Conservation (phyloP, 1,139 yeast genomes). For the Saccharomyces hybrid region DNA sequence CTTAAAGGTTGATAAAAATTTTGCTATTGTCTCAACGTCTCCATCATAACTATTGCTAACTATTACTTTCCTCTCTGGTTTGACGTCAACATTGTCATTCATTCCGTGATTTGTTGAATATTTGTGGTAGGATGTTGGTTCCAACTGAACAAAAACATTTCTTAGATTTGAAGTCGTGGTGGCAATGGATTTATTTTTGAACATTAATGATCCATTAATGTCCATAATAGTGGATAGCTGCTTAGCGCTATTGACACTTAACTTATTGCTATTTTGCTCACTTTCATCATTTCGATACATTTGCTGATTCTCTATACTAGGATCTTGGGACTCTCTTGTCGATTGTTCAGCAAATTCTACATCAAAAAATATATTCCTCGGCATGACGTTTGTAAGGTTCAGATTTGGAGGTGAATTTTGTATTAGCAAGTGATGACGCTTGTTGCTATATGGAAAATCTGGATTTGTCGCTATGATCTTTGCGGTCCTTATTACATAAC, state of each 20-base stretch:
- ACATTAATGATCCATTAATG: slow-evolving; percentile 31
- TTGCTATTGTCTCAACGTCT: slow-evolving; percentile 52
- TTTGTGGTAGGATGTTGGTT: slow-evolving; percentile 21
- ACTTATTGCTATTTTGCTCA: not conserved
- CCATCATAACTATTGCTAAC: slow-evolving; percentile 57
- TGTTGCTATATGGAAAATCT: slow-evolving; percentile 13
- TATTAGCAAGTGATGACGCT: not conserved
- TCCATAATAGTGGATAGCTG: slow-evolving; percentile 15
- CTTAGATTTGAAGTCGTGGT: slow-evolving; percentile 52
- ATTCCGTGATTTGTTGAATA: slow-evolving; percentile 4
- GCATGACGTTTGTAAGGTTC: slow-evolving; percentile 37
- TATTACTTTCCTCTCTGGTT: slow-evolving; percentile 13
- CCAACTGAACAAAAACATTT: slow-evolving; percentile 57
- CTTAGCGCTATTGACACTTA: not conserved
- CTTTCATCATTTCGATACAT: slow-evolving; percentile 2
- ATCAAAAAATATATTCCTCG: slow-evolving; percentile 64
- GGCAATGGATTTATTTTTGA: slow-evolving; percentile 38
- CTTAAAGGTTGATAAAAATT: slow-evolving; percentile 46
- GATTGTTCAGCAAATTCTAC: slow-evolving; percentile 28
- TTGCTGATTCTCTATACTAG: not conserved
- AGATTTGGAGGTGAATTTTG: not conserved
- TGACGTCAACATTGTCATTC: slow-evolving; percentile 1
- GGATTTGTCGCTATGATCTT: slow-evolving; percentile 12
- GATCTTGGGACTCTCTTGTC: not conserved
- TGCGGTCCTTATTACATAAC: slow-evolving; percentile 59